Evolutionary conservation across 805 yeast genomes (phyloP), one percentile per base, ranked within the genome.

Genomic region (Candida michaelii): DNA sequence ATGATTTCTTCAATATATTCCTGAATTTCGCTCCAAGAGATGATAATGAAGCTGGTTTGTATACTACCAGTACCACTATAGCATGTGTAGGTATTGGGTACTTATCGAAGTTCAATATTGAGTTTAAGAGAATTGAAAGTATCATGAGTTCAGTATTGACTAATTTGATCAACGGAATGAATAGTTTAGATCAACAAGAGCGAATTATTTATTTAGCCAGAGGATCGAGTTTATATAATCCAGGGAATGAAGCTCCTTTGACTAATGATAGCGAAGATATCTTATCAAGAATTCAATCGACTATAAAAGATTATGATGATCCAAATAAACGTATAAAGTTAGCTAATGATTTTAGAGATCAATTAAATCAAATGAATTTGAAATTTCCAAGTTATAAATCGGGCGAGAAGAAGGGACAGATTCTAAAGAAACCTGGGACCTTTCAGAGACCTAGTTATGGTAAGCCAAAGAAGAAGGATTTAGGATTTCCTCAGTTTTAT

Each of bases 51-150:
- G 61, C 63, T 23, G 64, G 58, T 17, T 50, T 66, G 19, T 46
- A 59, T 9, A 66, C 73, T 1, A 64, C 72, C 1, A 61, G 72
- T 6, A 65, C 69, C 1, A 58, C 65, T 2, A 58, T 66, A 3
- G 62, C 69, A 1, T 57, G 74, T 4, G 60, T 63, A n/a, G 70
- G 71, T 1, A 63, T 71, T 7, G 37, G 43, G 9, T 49, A 46
- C 27, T 39, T 49, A 27, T 18, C 40, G 16, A 42, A 38, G 16
- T 42, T 42, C 49, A 43, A 54, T 39, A 42, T 50, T 10, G 62
- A 59, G 11, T 44, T 51, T 17, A 56, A 55, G 23, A 45, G 46
- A 33, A 47, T 63, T 12, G 60, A 59, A 16, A 41, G 53, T 4
- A 62, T 62, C 2, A 55, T 59, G 7, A 53, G 58, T 13, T 30